A percentile compares a stretch with the other conserved stretches of the same genome.
Evolutionary conservation across 192 early-diverging fungal genomes (phyloP).

Genomic region (Martensiomyces pterosporus): DNA sequence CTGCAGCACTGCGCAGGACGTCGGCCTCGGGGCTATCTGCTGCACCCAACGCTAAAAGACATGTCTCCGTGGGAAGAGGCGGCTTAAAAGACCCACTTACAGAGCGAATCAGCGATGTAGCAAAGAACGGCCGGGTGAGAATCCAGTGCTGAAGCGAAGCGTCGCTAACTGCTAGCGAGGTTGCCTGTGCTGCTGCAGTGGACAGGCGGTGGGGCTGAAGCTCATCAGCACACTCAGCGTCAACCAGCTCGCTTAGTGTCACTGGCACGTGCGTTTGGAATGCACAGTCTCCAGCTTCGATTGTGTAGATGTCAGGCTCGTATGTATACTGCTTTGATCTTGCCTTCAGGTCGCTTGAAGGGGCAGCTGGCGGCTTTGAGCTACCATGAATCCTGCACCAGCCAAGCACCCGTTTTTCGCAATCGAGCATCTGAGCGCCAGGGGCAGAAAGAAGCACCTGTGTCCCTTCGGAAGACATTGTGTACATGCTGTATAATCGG

Average conservation of each 20-base stretch:
- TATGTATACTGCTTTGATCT: neutral
- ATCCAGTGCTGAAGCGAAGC: neutral
- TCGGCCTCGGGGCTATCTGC: too few relatives aligned
- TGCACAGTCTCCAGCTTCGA: neutral
- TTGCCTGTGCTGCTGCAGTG: neutral
- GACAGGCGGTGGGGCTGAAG: neutral
- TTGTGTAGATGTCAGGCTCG: neutral
- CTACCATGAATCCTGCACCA: neutral
- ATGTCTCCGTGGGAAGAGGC: too few relatives aligned
- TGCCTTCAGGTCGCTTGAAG: neutral
- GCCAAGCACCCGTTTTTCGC: neutral
- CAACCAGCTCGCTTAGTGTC: neutral
- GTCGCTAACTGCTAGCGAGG: neutral
- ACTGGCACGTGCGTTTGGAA: neutral
- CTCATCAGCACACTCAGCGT: neutral
- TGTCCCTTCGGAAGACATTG: neutral
- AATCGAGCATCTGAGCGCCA: neutral
- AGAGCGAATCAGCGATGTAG: neutral
- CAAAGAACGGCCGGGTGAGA: neutral
- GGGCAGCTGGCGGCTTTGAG: neutral
- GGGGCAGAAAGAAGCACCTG: neutral
- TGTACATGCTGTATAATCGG: neutral
- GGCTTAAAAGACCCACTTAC: neutral
- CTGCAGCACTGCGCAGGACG: too few relatives aligned
- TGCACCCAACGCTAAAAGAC: too few relatives aligned